Conservation (phyloP, 1,284 basidiomycete genomes). For the Athelia sp. region DNA sequence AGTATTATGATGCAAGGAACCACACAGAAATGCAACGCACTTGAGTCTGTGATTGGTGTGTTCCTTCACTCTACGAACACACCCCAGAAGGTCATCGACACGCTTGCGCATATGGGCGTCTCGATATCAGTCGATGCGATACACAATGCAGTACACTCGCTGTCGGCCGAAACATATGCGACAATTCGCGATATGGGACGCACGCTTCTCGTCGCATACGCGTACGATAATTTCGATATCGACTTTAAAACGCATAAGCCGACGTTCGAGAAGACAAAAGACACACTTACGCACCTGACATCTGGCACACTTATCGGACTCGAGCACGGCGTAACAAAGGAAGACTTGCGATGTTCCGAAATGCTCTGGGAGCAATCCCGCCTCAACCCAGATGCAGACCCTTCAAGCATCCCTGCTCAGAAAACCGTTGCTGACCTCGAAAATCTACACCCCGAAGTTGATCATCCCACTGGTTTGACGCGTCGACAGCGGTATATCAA, state of each 20-base stretch:
- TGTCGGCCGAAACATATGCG: too few relatives aligned
- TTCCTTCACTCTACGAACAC: conserved; percentile 17
- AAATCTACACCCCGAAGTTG: not conserved
- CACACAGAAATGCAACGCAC: conserved; percentile 11
- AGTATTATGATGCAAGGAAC: too few relatives aligned
- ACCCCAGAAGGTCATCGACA: too few relatives aligned
- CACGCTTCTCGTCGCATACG: conserved; percentile 15
- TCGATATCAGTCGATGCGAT: too few relatives aligned
- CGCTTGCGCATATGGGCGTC: too few relatives aligned
- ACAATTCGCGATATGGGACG: too few relatives aligned
- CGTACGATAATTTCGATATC: too few relatives aligned
- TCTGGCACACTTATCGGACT: conserved; percentile 19
- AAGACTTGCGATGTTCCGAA: too few relatives aligned
- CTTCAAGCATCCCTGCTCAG: not conserved
- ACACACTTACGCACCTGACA: conserved; percentile 23
- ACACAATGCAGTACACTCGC: too few relatives aligned
- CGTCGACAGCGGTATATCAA: conserved; percentile 5
- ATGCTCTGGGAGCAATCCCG: conserved; percentile 13
- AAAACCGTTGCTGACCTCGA: not conserved
- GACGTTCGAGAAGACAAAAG: conserved; percentile 21
- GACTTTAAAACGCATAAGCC: conserved; percentile 15
- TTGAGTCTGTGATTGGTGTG: conserved; percentile 10
- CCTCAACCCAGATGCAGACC: conserved; percentile 1
- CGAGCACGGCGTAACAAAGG: too few relatives aligned
- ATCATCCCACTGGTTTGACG: conserved; percentile 2